Conservation (phyloP, 2,329 filamentous ascomycete genomes). For the Acrodontium crateriforme region DNA sequence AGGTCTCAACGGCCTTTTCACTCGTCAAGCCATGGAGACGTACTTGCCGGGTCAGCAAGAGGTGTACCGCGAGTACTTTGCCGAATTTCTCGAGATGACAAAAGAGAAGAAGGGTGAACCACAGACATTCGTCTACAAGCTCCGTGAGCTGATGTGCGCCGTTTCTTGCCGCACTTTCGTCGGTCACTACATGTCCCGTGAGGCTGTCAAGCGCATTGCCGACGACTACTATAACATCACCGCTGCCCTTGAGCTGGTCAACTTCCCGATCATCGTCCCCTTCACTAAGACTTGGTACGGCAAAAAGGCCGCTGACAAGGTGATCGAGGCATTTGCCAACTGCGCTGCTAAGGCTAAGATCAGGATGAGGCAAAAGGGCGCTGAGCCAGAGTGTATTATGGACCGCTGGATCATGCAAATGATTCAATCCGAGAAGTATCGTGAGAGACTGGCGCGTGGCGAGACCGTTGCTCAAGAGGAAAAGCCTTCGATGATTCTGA, state of each 20-base stretch:
- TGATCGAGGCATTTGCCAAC: conserved; percentile 75
- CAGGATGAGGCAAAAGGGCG: conserved; percentile 61
- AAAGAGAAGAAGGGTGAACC: conserved; percentile 55
- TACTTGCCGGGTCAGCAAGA: conserved; percentile 90
- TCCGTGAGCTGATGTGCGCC: conserved; percentile 90
- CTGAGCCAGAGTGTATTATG: conserved; percentile 81
- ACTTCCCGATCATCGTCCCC: conserved; percentile 92
- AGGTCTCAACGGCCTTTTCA: conserved; percentile 89
- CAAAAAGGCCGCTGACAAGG: conserved; percentile 89
- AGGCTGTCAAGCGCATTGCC: conserved; percentile 82
- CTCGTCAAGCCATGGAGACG: conserved; percentile 68
- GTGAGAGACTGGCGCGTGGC: conserved; percentile 62
- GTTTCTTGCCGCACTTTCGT: conserved; percentile 95
- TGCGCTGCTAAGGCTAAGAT: conserved; percentile 90
- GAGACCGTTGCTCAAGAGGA: conserved; percentile 51
- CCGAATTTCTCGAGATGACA: conserved; percentile 62
- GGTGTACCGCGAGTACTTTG: conserved; percentile 78
- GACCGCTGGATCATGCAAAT: conserved; percentile 87
- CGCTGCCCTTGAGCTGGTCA: conserved; percentile 88
- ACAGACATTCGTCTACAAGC: conserved; percentile 75
- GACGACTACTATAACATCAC: conserved; percentile 97
- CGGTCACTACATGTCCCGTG: conserved; percentile 85
- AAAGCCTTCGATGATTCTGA: conserved; percentile 72
- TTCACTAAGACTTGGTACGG: conserved; percentile 96
- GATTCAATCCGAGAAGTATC: conserved; percentile 71